Evolutionary conservation across 371 early-diverging fungal genomes (phyloP), one percentile per base, ranked within the genome.

Genomic region (Mucor velutinosus): DNA sequence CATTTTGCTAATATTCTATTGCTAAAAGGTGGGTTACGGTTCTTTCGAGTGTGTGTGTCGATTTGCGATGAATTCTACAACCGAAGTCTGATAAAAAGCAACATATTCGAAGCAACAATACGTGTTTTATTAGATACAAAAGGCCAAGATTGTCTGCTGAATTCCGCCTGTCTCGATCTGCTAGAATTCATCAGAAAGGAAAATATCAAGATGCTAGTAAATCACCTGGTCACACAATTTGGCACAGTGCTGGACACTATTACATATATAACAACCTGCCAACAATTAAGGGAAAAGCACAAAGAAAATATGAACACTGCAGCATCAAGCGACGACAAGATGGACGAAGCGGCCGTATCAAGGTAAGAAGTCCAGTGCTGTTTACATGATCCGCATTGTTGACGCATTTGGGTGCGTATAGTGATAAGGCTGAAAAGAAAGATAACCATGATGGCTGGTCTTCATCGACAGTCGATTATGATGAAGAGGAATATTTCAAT

Each of bases 401-500:
- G 19, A 58, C 35, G 5, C 2, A 11, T 21, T 58, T 35, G 1
- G 10, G 1, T 33, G 29, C 30, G 15, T 45, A 41, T 45, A 41
- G 57, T 60, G 59, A 75, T 72, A 29, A 63, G 66, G 1, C 68
- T 67, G 32, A 70, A 69, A 25, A 57, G 60, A 70, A 60, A 25
- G 45, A 32, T 14, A 58, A 58, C 60, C 30, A 19, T 30, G 53
- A 60, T n/a, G 66, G 65, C 1, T 64, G 65, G 65, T 5, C 76
- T 11, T 81, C 86, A 12, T 73, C 81, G 6, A 82, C 83, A 14
- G 76, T 89, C 14, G 93, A 94, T 68, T 85, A 89, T 21, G 88
- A 86, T 25, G 96, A 96, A 65, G 95, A 95, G 59, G 92, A 92
- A 4, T 96, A 95, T 68, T 93, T 96, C 71, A 91, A 93, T 72